phyloP scores from a whole-genome alignment of 805 yeast species.

The Metschnikowia baotianmanensis region DNA sequence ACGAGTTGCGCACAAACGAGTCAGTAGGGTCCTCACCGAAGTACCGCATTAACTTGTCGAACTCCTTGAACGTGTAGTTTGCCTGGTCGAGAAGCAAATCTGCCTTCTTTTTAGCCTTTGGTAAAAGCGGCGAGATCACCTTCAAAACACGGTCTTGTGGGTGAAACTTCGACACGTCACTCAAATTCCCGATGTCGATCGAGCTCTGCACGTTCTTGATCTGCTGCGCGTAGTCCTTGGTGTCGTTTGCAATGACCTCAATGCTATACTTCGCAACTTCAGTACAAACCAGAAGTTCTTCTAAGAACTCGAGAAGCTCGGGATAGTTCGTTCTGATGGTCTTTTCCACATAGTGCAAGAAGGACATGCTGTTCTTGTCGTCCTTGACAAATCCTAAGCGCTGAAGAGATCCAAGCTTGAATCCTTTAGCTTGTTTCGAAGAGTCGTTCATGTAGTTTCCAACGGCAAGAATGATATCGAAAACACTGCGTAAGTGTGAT shows the following conservation, averaged over 20 bases:
- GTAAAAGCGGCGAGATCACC: slow-evolving; percentile 51
- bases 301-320: slow-evolving; percentile 57
- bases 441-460: slow-evolving; percentile 80
- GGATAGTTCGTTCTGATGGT: slow-evolving; percentile 65
- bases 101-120: slow-evolving; percentile 53
- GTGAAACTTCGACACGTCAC: slow-evolving; percentile 60
- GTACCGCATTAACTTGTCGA: slow-evolving; percentile 60
- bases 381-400: slow-evolving; percentile 72
- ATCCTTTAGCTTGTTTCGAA: slow-evolving; percentile 66
- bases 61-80: slow-evolving; percentile 47
- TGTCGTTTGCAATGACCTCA: slow-evolving; percentile 60
- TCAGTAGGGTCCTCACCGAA: slow-evolving; percentile 70
- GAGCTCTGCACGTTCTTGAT: slow-evolving; percentile 53
- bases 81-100: slow-evolving; percentile 51
- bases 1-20: slow-evolving; percentile 52
- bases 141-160: slow-evolving; percentile 61
- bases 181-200: slow-evolving; percentile 59
- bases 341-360: slow-evolving; percentile 73
- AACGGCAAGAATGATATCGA: slow-evolving; percentile 65
- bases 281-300: slow-evolving; percentile 52
- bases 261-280: slow-evolving; percentile 60
- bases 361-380: slow-evolving; percentile 63
- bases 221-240: slow-evolving; percentile 50
- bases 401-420: slow-evolving; percentile 65
- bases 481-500: slow-evolving; percentile 51